A percentile compares a stretch with the other conserved stretches of the same genome.
phyloP scores from a whole-genome alignment of 495 filamentous ascomycete genomes.

The Neurospora tetraspora region DNA sequence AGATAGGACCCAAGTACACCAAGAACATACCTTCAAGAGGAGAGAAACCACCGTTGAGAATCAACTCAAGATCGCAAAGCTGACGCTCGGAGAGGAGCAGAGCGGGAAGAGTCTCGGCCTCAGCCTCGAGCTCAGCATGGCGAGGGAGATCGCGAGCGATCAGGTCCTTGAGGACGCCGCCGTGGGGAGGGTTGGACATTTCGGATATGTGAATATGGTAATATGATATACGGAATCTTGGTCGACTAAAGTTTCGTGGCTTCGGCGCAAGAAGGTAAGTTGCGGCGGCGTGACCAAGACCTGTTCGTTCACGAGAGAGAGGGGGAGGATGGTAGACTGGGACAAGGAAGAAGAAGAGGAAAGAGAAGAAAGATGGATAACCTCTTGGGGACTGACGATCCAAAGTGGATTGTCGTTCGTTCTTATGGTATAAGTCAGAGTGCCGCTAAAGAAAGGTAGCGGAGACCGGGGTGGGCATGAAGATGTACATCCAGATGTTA shows the following conservation, averaged over 20 bases:
- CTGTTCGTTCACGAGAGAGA: background rate
- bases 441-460: background rate
- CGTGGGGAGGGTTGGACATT: conserved; percentile 75
- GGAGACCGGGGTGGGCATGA: background rate
- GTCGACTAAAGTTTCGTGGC: background rate
- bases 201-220: conserved; percentile 3
- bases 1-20: background rate
- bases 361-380: background rate
- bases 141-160: conserved; percentile 78
- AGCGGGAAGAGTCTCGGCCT: conserved; percentile 81
- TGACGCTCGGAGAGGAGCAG: conserved; percentile 84
- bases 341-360: background rate
- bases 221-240: background rate
- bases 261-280: background rate
- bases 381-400: background rate
- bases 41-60: conserved; percentile 94
- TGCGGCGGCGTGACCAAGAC: background rate
- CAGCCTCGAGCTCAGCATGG: conserved; percentile 61
- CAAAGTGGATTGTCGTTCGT: background rate
- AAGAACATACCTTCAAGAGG: conserved; percentile 76
- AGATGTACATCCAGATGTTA: background rate
- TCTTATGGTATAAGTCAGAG: background rate
- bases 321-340: background rate
- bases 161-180: conserved; percentile 94
- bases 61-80: conserved; percentile 92